Evolutionary conservation across 1,284 basidiomycete species (phyloP).

Genomic region (Anthracocystis panici-leucophaei): DNA sequence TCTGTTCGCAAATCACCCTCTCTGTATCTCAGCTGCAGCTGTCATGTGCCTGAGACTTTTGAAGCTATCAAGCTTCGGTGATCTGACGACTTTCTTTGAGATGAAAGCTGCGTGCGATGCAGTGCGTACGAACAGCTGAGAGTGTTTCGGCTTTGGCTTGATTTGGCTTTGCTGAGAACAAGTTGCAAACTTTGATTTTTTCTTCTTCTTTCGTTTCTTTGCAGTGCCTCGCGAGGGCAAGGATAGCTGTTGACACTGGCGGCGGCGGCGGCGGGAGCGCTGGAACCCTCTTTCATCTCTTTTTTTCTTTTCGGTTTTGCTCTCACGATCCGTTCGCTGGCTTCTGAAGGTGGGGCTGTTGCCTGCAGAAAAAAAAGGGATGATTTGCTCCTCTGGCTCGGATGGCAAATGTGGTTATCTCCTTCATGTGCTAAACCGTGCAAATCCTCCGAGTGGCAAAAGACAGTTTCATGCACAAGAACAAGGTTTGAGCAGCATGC

Average conservation of each 20-base stretch:
- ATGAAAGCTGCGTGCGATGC: not conserved
- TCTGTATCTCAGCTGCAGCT: not conserved
- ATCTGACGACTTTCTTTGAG: not conserved
- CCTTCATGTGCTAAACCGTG: not conserved
- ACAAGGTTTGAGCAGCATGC: not conserved
- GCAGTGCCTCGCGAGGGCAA: not conserved
- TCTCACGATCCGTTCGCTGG: constrained; percentile 7
- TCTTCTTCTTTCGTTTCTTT: not conserved
- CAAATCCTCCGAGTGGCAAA: not conserved
- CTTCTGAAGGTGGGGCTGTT: constrained; percentile 4
- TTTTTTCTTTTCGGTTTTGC: not conserved
- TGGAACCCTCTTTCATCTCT: constrained; percentile 1
- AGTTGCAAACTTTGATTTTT: not conserved
- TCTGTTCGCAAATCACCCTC: too few relatives aligned
- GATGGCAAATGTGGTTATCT: not conserved
- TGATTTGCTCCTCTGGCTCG: too few relatives aligned
- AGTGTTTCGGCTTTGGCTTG: not conserved
- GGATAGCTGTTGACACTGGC: not conserved
- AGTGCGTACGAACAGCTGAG: constrained; percentile 9
- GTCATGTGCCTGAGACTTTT: not conserved
- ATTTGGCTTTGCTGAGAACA: not conserved
- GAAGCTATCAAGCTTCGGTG: not conserved
- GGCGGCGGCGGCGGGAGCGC: not conserved
- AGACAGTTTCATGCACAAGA: not conserved
- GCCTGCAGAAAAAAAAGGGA: not conserved